These are phyloP conservation scores for Pseudocercospora cruenta DNA, from an alignment of 2,329 filamentous ascomycete species.

Conservation along the genomic window DNA sequence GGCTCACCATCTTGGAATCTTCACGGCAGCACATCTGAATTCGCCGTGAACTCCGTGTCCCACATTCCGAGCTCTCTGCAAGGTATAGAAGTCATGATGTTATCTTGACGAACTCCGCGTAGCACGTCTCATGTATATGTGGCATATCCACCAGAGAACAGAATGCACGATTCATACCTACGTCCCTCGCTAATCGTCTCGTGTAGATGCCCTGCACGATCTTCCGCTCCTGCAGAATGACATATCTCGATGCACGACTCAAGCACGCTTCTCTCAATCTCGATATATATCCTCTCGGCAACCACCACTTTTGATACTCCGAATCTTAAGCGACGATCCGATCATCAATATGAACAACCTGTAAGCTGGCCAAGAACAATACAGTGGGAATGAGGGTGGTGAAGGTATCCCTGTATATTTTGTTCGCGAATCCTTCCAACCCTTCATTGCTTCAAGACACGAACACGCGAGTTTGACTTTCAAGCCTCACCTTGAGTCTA, in stretches of 20 bases:
- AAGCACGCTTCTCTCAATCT: not conserved
- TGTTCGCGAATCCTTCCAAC: not conserved
- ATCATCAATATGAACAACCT: too few species aligned
- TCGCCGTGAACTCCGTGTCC: not conserved
- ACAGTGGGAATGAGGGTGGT: not conserved
- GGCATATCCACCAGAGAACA: not conserved
- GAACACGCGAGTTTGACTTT: not conserved
- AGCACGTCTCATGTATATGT: not conserved
- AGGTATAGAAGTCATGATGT: not conserved
- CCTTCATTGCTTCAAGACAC: not conserved
- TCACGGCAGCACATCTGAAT: not conserved
- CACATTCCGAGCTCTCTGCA: not conserved
- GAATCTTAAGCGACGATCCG: not conserved
- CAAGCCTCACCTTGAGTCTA: not conserved
- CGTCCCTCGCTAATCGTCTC: not conserved
- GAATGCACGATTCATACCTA: not conserved
- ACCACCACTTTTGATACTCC: not conserved
- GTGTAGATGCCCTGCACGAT: not conserved
- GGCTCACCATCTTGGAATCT: conserved; percentile 1
- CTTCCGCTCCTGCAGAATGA: not conserved
- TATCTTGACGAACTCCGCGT: not conserved
- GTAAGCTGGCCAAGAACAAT: not conserved
- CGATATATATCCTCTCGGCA: not conserved
- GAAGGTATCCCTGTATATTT: not conserved
- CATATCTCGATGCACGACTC: not conserved